phyloP scores from a whole-genome alignment of 257 asterid species.

The Cruciata laevipes region DNA sequence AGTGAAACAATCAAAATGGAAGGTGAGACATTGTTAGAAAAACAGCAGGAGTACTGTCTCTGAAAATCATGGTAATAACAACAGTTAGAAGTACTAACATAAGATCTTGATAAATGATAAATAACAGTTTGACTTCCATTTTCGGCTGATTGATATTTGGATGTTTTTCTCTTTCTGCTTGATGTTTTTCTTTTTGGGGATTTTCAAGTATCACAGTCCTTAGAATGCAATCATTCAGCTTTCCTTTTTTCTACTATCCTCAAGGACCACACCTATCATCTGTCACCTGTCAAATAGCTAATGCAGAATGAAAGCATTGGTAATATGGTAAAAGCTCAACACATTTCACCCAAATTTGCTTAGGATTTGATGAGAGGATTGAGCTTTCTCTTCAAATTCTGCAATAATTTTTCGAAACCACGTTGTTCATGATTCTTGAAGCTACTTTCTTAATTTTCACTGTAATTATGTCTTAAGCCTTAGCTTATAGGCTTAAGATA shows the following conservation, averaged over 20 bases:
- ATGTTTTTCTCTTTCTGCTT: neutral
- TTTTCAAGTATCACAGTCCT: neutral
- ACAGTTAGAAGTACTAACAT: neutral
- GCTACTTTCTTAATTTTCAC: slow-evolving; percentile 8
- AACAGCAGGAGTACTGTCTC: neutral
- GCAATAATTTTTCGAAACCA: neutral
- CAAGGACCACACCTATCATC: slow-evolving; percentile 1
- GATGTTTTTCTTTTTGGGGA: too few species aligned
- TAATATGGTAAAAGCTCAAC: too few species aligned
- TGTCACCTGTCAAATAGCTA: neutral
- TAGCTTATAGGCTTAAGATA: neutral
- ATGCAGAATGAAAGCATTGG: neutral
- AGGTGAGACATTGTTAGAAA: too few species aligned
- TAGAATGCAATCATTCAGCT: neutral
- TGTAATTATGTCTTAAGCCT: neutral
- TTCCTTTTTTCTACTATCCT: neutral
- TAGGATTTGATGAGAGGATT: neutral
- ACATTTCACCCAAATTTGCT: neutral
- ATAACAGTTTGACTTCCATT: neutral
- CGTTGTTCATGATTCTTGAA: slow-evolving; percentile 8
- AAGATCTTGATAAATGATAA: too few species aligned
- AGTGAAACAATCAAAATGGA: too few species aligned
- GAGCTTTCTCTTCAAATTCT: neutral
- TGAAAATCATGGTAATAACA: neutral
- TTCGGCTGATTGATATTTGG: neutral